A percentile compares a stretch with the other conserved stretches of the same genome.
Conservation (phyloP, 2,329 filamentous ascomycete species). For the Dothideomycetes sp. region DNA sequence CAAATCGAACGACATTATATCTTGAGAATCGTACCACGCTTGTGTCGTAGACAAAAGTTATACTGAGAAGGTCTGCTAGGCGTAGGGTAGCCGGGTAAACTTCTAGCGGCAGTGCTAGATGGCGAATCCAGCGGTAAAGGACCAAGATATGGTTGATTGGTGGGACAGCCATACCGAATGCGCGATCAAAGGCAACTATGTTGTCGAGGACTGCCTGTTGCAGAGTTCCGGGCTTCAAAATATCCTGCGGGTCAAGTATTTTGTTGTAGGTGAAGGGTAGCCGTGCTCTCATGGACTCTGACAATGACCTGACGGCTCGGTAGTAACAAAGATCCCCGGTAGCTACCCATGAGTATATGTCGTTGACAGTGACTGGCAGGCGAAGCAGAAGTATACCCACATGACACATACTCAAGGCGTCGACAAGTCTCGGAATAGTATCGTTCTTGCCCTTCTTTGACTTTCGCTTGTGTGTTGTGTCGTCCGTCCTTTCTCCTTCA, state of each 20-base stretch:
- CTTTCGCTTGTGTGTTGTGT: slow-evolving; percentile 28
- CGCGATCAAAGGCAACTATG: slow-evolving; percentile 52
- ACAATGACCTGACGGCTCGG: slow-evolving; percentile 49
- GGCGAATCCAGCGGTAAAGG: slow-evolving; percentile 59
- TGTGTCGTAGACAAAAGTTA: slow-evolving; percentile 47
- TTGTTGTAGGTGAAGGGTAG: slow-evolving; percentile 54
- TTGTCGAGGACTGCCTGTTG: slow-evolving; percentile 56
- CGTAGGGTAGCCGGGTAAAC: slow-evolving; percentile 51
- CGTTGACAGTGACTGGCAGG: slow-evolving; percentile 65
- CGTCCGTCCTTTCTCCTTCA: slow-evolving; percentile 36
- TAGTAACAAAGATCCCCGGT: slow-evolving; percentile 63
- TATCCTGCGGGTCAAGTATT: slow-evolving; percentile 45
- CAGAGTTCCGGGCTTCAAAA: slow-evolving; percentile 47
- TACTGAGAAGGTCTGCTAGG: slow-evolving; percentile 43
- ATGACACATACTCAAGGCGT: slow-evolving; percentile 72
- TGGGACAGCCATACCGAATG: slow-evolving; percentile 64
- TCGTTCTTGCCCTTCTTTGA: slow-evolving; percentile 40
- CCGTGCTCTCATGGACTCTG: slow-evolving; percentile 55
- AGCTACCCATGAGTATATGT: slow-evolving; percentile 59
- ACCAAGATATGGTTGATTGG: slow-evolving; percentile 61
- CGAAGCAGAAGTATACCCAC: slow-evolving; percentile 66
- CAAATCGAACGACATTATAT: slow-evolving; percentile 49
- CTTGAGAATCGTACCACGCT: slow-evolving; percentile 24
- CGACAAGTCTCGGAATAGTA: slow-evolving; percentile 56
- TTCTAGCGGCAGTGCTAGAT: slow-evolving; percentile 67